phyloP scores from a whole-genome alignment of 139 green algal species.

The Zygnema cylindricum region DNA sequence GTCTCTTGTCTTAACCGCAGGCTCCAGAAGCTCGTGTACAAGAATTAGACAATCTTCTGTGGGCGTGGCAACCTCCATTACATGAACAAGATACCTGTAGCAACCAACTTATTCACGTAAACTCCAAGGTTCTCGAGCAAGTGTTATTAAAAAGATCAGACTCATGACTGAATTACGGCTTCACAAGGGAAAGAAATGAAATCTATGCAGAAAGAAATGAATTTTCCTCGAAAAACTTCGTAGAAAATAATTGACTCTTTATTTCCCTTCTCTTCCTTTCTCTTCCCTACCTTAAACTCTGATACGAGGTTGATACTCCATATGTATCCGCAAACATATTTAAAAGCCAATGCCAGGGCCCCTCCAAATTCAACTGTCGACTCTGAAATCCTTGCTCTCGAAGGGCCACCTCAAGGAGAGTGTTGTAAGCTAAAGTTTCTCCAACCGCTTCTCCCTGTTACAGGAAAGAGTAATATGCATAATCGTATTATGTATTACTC shows the following conservation, averaged over 20 bases:
- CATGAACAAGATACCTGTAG: conserved; percentile 53
- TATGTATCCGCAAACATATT: conserved; percentile 42
- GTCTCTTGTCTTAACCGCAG: conserved; percentile 18
- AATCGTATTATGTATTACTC: too few species aligned
- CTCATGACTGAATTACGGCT: too few species aligned
- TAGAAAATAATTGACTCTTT: too few species aligned
- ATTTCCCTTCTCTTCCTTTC: too few species aligned
- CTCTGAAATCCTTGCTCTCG: conserved; percentile 23
- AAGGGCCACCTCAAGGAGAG: conserved; percentile 39
- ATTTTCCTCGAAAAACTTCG: too few species aligned
- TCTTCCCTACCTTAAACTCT: conserved; percentile 34
- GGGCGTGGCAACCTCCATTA: conserved; percentile 57
- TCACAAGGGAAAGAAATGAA: too few species aligned
- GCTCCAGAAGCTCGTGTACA: conserved; percentile 36
- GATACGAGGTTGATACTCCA: conserved; percentile 24
- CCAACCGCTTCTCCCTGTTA: conserved; percentile 20
- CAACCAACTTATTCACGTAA: neutral
- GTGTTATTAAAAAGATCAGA: too few species aligned
- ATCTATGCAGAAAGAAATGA: too few species aligned
- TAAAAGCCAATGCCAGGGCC: conserved; percentile 55
- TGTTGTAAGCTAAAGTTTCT: conserved; percentile 50
- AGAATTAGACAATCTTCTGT: conserved; percentile 46
- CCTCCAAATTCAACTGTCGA: conserved; percentile 36
- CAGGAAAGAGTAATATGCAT: too few species aligned
- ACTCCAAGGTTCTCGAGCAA: too few species aligned